These are phyloP conservation scores for Xerocomus brunneocitrinus DNA, from an alignment of 768 basidiomycete species.

Conservation along the genomic window DNA sequence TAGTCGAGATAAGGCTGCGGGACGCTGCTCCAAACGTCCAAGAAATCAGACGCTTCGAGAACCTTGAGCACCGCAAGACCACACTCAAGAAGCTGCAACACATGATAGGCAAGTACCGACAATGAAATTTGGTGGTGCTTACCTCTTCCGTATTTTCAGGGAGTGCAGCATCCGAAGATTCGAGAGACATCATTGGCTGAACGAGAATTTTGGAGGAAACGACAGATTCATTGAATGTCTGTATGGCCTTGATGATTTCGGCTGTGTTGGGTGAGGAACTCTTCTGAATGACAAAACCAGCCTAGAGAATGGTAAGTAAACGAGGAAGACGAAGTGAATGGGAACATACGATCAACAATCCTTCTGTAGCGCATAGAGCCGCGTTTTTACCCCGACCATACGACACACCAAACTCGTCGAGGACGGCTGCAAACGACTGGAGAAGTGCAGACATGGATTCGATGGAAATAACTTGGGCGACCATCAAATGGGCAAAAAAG, in stretches of 20 bases:
- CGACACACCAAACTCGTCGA: conserved; percentile 87
- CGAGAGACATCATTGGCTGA: conserved; percentile 55
- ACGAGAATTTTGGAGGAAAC: conserved; percentile 57
- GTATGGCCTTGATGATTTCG: conserved; percentile 69
- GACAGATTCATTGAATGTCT: conserved; percentile 62
- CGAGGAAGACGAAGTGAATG: background rate
- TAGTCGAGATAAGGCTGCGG: conserved; percentile 62
- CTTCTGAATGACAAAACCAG: conserved; percentile 62
- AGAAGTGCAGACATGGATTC: conserved; percentile 79
- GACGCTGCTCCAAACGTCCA: conserved; percentile 50
- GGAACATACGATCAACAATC: conserved; percentile 62
- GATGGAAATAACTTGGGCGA: conserved; percentile 67
- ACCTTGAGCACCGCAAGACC: conserved; percentile 58
- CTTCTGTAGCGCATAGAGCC: conserved; percentile 77
- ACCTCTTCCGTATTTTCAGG: conserved; percentile 63
- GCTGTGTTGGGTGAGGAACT: conserved; percentile 53
- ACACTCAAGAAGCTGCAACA: conserved; percentile 64
- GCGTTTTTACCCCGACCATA: conserved; percentile 80
- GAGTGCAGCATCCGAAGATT: conserved; percentile 35
- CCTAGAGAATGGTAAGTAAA: conserved; percentile 37
- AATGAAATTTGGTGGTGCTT: conserved; percentile 1
- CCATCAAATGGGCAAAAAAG: conserved; percentile 86
- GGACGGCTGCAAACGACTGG: conserved; percentile 77
- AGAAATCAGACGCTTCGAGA: conserved; percentile 59
- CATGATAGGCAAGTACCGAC: background rate